Base-by-base conservation (phyloP, 116 monocot genomes). In the Dioscorea cayenensis region DNA sequence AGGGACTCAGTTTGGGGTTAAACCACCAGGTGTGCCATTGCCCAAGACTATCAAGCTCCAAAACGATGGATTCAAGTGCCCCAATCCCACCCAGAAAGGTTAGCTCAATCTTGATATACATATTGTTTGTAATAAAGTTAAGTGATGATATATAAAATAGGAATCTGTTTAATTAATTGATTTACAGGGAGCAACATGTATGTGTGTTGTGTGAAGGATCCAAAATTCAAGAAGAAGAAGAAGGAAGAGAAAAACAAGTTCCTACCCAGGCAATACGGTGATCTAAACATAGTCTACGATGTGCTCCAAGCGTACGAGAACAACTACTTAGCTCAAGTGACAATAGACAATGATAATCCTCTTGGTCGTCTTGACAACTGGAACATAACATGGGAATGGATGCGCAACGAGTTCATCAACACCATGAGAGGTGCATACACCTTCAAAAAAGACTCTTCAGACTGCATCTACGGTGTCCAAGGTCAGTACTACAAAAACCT, bases 301-400 rank as follows among this genome's bases (percentile, higher is more conserved):
- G 82, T 99, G n/a, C 63, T 91, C 13, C 84, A 86, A 43, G 73
- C 99, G 14, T 89, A 74, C 69, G 85, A 69, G 28, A 89, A 76
- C 73, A 93, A 80, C 80, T 99, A 99, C 80, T 49, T 82, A 13
- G 97, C 86, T 0, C 97, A 97, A 65, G 89, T 97, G 22, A 97
- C 97, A 51, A 75, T 97, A 64, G 86, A 90, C 71, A 93, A 93
- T 73, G 71, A 83, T 74, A 84, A 78, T 81, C 86, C 93, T 3
- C 83, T 97, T 0, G 86, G 97, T 63, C 85, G 97, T 28, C 93
- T 97, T 14, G 97, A 97, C 78, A 90, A 87, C 77, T 97, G 97
- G 97, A 93, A 93, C 73, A 60, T 97, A 14, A 90, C 90, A 9
- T 97, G 93, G 93, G 90, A 97, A 51, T 97, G 97, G 97, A 93